Evolutionary conservation across 495 filamentous ascomycete species (phyloP).

Genomic region (Daldinia bambusicola): DNA sequence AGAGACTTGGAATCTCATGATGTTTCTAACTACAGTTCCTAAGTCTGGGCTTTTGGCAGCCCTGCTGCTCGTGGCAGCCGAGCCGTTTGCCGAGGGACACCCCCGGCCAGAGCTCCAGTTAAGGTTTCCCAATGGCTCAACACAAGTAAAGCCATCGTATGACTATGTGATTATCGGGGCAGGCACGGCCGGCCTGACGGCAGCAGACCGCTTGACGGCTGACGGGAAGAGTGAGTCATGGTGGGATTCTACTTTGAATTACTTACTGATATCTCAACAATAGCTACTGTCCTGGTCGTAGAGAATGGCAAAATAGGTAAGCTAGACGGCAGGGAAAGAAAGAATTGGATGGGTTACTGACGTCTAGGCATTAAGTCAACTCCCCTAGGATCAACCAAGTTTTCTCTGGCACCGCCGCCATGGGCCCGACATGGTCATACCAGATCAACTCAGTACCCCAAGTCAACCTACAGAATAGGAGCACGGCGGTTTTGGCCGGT

Average conservation of each 20-base stretch:
- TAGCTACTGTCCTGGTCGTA: constrained; percentile 60
- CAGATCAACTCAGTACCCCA: constrained; percentile 58
- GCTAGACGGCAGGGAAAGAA: not conserved
- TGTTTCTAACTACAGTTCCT: constrained; percentile 17
- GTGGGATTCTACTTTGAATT: not conserved
- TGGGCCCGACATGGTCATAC: constrained; percentile 54
- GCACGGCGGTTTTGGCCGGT: constrained; percentile 47
- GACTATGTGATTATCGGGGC: constrained; percentile 64
- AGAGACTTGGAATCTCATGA: not conserved
- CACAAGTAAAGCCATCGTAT: constrained; percentile 39
- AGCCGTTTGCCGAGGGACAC: constrained; percentile 29
- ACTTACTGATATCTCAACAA: not conserved
- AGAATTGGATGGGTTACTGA: constrained; percentile 18
- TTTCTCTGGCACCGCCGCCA: constrained; percentile 45
- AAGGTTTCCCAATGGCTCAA: constrained; percentile 31
- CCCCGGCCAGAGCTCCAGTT: constrained; percentile 20
- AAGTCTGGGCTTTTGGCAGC: constrained; percentile 13
- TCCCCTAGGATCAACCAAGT: constrained; percentile 45
- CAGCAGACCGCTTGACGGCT: constrained; percentile 63
- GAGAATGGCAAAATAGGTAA: constrained; percentile 59
- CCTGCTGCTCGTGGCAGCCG: constrained; percentile 14
- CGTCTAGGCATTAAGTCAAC: constrained; percentile 26
- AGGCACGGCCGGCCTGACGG: constrained; percentile 61
- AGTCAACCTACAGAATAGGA: constrained; percentile 49
- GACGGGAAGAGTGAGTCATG: constrained; percentile 46